Evolutionary conservation across 495 filamentous ascomycete species (phyloP), one percentile per base, ranked within the genome.

Genomic region (Entonaema liquescens): DNA sequence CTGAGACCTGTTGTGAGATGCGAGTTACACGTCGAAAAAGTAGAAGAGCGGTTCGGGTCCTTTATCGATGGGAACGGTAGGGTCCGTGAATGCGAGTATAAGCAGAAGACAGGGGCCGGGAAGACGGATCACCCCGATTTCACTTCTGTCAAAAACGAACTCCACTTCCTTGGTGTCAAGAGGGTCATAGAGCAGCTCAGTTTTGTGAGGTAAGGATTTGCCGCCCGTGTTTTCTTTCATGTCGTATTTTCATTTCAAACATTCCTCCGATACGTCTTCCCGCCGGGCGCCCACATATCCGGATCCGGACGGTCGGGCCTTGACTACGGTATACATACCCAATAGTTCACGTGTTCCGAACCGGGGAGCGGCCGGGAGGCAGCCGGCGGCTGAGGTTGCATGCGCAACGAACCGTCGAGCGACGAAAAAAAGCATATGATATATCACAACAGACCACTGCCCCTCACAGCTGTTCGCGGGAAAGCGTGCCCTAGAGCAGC

Each of bases 21-120:
- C 62, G 91, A 94, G 70, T 76, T 98, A 62, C 93, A 97, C 75
- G 86, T 93, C 6, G 91, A 92, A 42, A 82, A 79, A 86, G 85
- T 60, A 23, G 75, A 76, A 72, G 84, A 62, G 74, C 80, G 59
- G 15, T 33, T 62, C n/a, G 67, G 52, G 11, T 49, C n/a, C 29
- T 52, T 64, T 2, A 58, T 63, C 47, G 69, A 73, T 42, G 69
- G 49, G 17, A 60, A 23, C 25, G 26, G 53, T 47, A 72, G 54
- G 26, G 53, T 44, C 23, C 68, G 70, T 11, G 69, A 73, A 52
- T 54, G 60, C 67, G 72, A 71, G 0, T 79, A 78, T 59, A 82
- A 79, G 44, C 62, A 72, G 58, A 75, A 78, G 61, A 83, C 82
- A 31, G 55, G 57, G 1, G 53, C 72, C 23, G 72, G 74, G 21